Evolutionary conservation across 106 monocot genomes (phyloP).

Genomic region (Allium cepa): DNA sequence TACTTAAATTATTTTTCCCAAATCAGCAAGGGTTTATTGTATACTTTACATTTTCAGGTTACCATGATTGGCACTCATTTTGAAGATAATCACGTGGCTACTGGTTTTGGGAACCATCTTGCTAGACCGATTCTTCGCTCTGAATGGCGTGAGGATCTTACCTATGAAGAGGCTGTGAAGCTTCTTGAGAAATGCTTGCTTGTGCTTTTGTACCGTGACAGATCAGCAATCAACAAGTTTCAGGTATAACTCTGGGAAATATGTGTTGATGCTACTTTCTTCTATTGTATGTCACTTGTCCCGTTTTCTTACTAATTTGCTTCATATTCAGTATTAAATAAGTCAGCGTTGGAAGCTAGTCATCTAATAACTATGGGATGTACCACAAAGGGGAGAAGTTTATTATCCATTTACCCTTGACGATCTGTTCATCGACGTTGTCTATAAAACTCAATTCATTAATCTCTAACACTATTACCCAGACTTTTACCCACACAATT

Average conservation of each 20-base stretch:
- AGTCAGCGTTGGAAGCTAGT: no score
- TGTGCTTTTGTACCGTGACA: constrained; percentile 67
- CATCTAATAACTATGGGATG: no score
- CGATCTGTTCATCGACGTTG: no score
- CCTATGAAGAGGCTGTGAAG: constrained; percentile 82
- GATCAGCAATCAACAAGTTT: constrained; percentile 82
- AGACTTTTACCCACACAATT: no score
- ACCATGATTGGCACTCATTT: constrained; percentile 80
- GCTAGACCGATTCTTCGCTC: constrained; percentile 64
- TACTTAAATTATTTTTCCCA: background rate
- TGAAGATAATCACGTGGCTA: constrained; percentile 82
- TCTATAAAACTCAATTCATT: no score
- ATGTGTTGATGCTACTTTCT: no score
- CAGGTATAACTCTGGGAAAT: constrained; percentile 29
- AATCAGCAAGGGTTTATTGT: background rate
- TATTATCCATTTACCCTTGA: no score
- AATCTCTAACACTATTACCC: no score
- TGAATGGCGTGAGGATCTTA: constrained; percentile 77
- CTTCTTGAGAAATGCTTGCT: constrained; percentile 77
- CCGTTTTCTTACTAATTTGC: no score
- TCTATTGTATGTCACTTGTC: no score
- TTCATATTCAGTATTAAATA: no score
- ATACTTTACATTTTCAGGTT: constrained; percentile 29
- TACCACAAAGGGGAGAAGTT: no score
- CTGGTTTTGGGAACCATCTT: constrained; percentile 86